A percentile compares a stretch with the other conserved stretches of the same genome.
phyloP scores from a whole-genome alignment of 495 filamentous ascomycete genomes.

The Lasiosphaeriaceae sp. region DNA sequence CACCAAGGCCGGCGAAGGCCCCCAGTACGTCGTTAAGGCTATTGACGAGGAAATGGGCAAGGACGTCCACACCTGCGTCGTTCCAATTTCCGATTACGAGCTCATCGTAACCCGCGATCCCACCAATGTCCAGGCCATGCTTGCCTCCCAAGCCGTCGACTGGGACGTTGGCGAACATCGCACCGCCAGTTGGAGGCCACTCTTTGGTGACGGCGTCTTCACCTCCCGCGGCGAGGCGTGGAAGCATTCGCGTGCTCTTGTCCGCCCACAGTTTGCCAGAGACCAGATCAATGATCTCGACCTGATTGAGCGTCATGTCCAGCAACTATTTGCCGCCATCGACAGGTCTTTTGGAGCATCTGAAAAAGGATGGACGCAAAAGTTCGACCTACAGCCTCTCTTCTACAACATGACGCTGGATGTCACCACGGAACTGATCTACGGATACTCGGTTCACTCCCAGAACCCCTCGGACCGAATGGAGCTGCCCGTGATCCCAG shows the following conservation, averaged over 20 bases:
- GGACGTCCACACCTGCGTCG: slow-evolving; percentile 17
- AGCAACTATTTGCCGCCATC: slow-evolving; percentile 40
- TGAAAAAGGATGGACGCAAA: slow-evolving; percentile 19
- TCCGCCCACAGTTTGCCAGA: slow-evolving; percentile 61
- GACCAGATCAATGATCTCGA: slow-evolving; percentile 58
- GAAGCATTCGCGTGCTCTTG: slow-evolving; percentile 59
- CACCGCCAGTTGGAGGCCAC: slow-evolving; percentile 43
- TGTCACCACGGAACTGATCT: slow-evolving; percentile 68
- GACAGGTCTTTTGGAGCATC: slow-evolving; percentile 4
- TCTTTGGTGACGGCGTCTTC: slow-evolving; percentile 70
- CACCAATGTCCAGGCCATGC: slow-evolving; percentile 59
- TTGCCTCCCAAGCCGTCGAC: slow-evolving; percentile 57
- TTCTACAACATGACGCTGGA: slow-evolving; percentile 69
- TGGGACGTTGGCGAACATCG: slow-evolving; percentile 49
- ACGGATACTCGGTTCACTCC: slow-evolving; percentile 52
- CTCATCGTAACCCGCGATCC: slow-evolving; percentile 53
- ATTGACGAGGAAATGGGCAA: slow-evolving; percentile 24
- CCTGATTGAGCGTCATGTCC: slow-evolving; percentile 58
- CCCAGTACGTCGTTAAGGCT: slow-evolving; percentile 19
- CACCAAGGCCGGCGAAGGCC: slow-evolving; percentile 9
- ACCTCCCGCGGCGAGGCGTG: slow-evolving; percentile 61
- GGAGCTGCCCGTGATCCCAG: slow-evolving; percentile 13
- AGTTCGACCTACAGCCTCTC: slow-evolving; percentile 57
- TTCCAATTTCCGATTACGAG: slow-evolving; percentile 25
- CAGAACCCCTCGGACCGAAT: background rate